Evolutionary conservation across 805 yeast species (phyloP), one percentile per base, ranked within the genome.

Genomic region (Blastobotrys terrestris): DNA sequence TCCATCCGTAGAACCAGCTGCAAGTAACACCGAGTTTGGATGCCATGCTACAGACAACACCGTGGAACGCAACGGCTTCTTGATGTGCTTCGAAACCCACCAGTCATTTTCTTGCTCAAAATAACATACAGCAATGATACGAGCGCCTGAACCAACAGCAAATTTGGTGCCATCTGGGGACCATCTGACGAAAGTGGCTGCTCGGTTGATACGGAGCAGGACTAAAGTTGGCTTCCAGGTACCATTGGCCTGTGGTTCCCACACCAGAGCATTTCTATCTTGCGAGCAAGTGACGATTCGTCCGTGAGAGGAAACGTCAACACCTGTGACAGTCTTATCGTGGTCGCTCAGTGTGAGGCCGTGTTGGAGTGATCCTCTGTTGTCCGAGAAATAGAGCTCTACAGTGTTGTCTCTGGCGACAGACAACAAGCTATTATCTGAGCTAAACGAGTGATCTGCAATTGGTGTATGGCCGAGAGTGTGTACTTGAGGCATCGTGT

Each of bases 31-130:
- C 62, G 83, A 84, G 71, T 94, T 94, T 53, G 89, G 91, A 68
- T 94, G 97, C 99, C 99, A 91, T 58, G 84, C 84, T 52, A 92
- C 76, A 46, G 86, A 76, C 59, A 91, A 77, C 60, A 91, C 78
- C 31, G 97, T 89, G 8, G 96, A 85, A 67, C 85, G 84, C 62
- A 94, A 76, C n/a, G 97, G 96, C 70, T 87, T 89, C 75, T 91
- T 91, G 71, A 94, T 85, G 72, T 92, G 99, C 71, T 92, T 92
- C 13, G 98, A 88, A 49, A 94, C 91, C 99, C 99, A 94, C 99
- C 99, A 94, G 68, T 94, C 96, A 68, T 92, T 94, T 63, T 90
- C 97, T 57, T 77, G 86, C 72, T 94, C 99, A 67, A 86, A 94
- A 72, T 91, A 94, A 74, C 99, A 94, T 48, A 94, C 87, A 7